phyloP scores from a whole-genome alignment of 768 basidiomycete species.

The Leccinum arenicola region DNA sequence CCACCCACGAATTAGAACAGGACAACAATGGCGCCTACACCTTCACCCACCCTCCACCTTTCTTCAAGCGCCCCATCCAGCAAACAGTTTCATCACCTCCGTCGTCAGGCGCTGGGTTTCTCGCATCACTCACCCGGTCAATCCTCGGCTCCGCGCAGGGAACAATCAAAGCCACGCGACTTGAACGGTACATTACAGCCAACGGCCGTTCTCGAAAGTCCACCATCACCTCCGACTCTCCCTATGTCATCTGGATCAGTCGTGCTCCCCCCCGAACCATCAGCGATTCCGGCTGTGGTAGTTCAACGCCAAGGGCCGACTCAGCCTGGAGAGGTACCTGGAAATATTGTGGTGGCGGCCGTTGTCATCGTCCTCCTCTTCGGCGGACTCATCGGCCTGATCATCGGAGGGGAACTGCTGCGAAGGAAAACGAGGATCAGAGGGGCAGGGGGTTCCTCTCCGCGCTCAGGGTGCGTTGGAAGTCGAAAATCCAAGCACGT shows the following conservation, averaged over 20 bases:
- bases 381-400: slow-evolving; percentile 25
- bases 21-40: slow-evolving; percentile 23
- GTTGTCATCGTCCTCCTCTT: slow-evolving; percentile 26
- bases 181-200: slow-evolving; percentile 3
- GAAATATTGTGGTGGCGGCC: slow-evolving; percentile 21
- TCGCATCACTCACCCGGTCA: slow-evolving; percentile 3
- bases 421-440: slow-evolving; percentile 16
- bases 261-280: slow-evolving; percentile 4
- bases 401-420: slow-evolving; percentile 26
- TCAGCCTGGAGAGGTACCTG: slow-evolving; percentile 13
- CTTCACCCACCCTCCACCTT: slow-evolving; percentile 4
- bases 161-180: slow-evolving; percentile 7
- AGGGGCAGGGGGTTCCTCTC: neutral
- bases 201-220: slow-evolving; percentile 7
- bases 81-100: slow-evolving; percentile 15
- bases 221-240: neutral
- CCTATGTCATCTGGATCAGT: slow-evolving; percentile 7
- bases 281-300: neutral
- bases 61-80: slow-evolving; percentile 1
- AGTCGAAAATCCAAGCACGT: slow-evolving; percentile 4
- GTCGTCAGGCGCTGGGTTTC: slow-evolving; percentile 11
- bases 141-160: neutral
- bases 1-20: neutral
- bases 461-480: neutral
- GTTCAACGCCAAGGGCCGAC: slow-evolving; percentile 2